These are phyloP conservation scores for Oryza glaberrima DNA, from an alignment of 176 grass and related monocot species.

Conservation along the genomic window DNA sequence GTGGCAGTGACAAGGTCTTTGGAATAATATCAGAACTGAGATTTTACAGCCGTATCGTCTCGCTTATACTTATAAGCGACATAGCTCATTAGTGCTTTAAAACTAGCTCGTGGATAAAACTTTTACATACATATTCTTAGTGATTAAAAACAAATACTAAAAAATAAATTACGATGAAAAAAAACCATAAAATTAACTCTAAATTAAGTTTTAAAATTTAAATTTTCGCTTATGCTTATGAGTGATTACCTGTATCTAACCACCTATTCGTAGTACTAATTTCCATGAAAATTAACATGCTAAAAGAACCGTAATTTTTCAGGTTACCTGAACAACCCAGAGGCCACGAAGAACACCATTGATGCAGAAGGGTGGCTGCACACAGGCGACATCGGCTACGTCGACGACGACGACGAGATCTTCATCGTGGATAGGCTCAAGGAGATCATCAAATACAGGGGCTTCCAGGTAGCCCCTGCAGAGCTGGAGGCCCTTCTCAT, in stretches of 20 bases:
- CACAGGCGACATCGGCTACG: conserved; percentile 71
- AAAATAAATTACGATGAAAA: no score
- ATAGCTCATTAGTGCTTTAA: no score
- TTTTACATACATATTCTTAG: no score
- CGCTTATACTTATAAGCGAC: no score
- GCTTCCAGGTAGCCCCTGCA: conserved; percentile 73
- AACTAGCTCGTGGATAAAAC: no score
- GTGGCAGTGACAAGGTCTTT: neutral
- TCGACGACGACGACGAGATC: conserved; percentile 83
- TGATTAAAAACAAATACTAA: no score
- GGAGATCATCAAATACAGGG: conserved; percentile 86
- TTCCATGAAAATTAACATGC: neutral
- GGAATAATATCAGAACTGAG: neutral
- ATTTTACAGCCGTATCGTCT: no score
- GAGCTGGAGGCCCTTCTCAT: conserved; percentile 86
- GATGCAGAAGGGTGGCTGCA: conserved; percentile 72
- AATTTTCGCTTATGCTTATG: no score
- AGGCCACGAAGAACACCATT: conserved; percentile 66
- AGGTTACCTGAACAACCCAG: conserved; percentile 78
- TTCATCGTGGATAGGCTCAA: conserved; percentile 86
- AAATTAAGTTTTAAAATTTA: no score
- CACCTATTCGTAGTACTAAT: no score
- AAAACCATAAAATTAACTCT: no score
- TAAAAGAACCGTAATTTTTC: neutral
- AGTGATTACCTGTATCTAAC: neutral